A percentile compares a stretch with the other conserved stretches of the same genome.
These are phyloP conservation scores for Zygoascus meyerae DNA, from an alignment of 1,139 yeast species.

Conservation along the genomic window DNA sequence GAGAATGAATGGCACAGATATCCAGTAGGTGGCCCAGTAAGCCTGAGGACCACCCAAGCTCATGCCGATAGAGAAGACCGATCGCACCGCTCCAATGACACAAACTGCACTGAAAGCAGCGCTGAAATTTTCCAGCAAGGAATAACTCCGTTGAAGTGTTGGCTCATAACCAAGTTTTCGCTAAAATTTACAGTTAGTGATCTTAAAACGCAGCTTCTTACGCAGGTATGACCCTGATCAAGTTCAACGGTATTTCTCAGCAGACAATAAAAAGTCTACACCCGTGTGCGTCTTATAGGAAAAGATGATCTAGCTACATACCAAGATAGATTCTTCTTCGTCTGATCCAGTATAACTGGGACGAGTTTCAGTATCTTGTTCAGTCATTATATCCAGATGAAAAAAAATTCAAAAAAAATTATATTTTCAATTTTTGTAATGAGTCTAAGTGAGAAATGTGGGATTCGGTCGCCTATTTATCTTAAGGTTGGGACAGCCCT, in stretches of 20 bases:
- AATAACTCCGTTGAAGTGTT: conserved; percentile 21
- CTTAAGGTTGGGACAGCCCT: too few relatives aligned
- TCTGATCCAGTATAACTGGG: not conserved
- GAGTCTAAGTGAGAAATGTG: too few relatives aligned
- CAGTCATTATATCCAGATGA: not conserved
- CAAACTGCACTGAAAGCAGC: conserved; percentile 26
- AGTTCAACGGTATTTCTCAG: conserved; percentile 24
- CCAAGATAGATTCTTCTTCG: conserved; percentile 5
- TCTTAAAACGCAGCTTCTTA: conserved; percentile 20
- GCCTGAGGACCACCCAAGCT: conserved; percentile 27
- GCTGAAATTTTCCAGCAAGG: conserved; percentile 24
- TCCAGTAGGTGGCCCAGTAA: conserved; percentile 23
- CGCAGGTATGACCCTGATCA: conserved; percentile 26
- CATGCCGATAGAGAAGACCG: conserved; percentile 23
- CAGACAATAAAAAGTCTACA: not conserved
- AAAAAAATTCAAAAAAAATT: too few relatives aligned
- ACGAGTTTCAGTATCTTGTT: not conserved
- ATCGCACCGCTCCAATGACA: conserved; percentile 23
- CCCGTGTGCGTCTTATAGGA: not conserved
- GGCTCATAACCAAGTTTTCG: conserved; percentile 22
- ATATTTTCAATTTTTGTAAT: too few relatives aligned
- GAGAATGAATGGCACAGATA: conserved; percentile 20
- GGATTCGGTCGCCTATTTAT: too few relatives aligned
- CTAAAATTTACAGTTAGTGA: conserved; percentile 9
- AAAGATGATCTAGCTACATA: not conserved